Conservation (phyloP, 805 yeast species). For the Metschnikowia cerradonensis region DNA sequence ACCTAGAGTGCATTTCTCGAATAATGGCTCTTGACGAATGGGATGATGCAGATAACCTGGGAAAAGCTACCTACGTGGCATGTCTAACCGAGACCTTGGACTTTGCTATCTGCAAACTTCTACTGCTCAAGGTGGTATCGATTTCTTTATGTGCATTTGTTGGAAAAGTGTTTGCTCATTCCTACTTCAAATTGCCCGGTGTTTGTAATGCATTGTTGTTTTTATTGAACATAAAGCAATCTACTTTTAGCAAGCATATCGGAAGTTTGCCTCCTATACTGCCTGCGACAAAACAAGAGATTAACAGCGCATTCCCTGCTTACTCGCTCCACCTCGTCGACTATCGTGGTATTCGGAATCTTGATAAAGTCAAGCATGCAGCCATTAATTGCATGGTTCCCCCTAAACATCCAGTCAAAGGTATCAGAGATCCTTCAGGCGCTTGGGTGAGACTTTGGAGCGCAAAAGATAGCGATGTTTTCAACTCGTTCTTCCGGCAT, state of each 20-base stretch:
- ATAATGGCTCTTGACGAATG: conserved; percentile 47
- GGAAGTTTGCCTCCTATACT: conserved; percentile 1
- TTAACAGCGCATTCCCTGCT: conserved; percentile 23
- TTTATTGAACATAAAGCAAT: conserved; percentile 51
- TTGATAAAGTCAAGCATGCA: conserved; percentile 22
- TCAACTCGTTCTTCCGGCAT: conserved; percentile 59
- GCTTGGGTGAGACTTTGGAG: conserved; percentile 63
- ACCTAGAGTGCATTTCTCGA: conserved; percentile 51
- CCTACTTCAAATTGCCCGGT: conserved; percentile 51
- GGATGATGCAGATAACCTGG: conserved; percentile 27
- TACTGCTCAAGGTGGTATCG: conserved; percentile 46
- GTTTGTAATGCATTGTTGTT: conserved; percentile 57
- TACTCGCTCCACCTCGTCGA: conserved; percentile 28
- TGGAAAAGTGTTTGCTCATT: conserved; percentile 67
- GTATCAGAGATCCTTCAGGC: conserved; percentile 56
- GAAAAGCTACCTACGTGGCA: conserved; percentile 23
- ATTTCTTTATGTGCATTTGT: conserved; percentile 59
- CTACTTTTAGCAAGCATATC: conserved; percentile 30
- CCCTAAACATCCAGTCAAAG: conserved; percentile 41
- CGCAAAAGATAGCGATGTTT: conserved; percentile 52
- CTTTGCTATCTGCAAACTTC: conserved; percentile 45
- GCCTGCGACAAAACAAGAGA: conserved; percentile 4
- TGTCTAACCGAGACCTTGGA: conserved; percentile 51
- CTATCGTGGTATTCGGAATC: conserved; percentile 33
- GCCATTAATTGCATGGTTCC: conserved; percentile 36